phyloP scores from a whole-genome alignment of 768 basidiomycete genomes.

The Grammothele lineata region DNA sequence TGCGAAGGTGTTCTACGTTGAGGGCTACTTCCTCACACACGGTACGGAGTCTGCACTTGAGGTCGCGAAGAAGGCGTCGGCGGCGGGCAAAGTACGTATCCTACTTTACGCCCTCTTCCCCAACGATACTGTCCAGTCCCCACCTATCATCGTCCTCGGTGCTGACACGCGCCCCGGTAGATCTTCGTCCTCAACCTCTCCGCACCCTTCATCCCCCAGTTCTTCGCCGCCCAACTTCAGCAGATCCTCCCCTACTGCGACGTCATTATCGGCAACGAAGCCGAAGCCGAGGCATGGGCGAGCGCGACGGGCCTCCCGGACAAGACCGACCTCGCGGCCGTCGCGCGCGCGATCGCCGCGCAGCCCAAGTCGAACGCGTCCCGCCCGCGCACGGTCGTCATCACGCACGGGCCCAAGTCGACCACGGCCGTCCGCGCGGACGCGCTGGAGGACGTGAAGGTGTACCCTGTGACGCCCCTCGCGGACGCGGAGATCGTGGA shows the following conservation, averaged over 20 bases:
- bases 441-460: conserved; percentile 49
- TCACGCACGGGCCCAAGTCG: conserved; percentile 84
- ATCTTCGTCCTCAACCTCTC: conserved; percentile 91
- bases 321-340: conserved; percentile 57
- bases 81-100: conserved; percentile 61
- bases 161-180: conserved; percentile 35
- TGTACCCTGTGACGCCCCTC: conserved; percentile 56
- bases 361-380: conserved; percentile 72
- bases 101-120: not conserved
- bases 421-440: conserved; percentile 72
- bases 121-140: no score
- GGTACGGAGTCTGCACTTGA: conserved; percentile 68
- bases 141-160: no score
- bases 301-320: conserved; percentile 63
- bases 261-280: conserved; percentile 93
- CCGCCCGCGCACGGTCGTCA: conserved; percentile 76
- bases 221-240: conserved; percentile 81
- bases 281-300: conserved; percentile 88
- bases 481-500: conserved; percentile 73
- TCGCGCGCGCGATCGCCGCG: conserved; percentile 74
- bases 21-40: conserved; percentile 97
- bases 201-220: conserved; percentile 95
- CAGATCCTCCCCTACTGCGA: conserved; percentile 82
- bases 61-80: conserved; percentile 74
- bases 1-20: conserved; percentile 90